phyloP scores from a whole-genome alignment of 495 filamentous ascomycete species.

The Delitschia confertaspora region DNA sequence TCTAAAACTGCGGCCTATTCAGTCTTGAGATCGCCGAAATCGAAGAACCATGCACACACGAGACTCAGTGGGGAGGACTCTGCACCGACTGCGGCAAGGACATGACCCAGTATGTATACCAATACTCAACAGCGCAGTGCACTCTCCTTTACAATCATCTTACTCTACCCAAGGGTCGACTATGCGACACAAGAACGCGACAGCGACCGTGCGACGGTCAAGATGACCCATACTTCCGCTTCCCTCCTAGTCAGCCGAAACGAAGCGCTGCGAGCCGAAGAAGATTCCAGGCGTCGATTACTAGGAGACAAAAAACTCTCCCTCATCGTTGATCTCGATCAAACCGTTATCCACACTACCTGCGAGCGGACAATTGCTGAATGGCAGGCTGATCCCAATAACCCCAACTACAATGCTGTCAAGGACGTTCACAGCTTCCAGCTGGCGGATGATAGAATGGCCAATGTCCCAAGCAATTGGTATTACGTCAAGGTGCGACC shows the following conservation, averaged over 20 bases:
- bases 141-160: background rate
- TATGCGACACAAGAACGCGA: slow-evolving; percentile 53
- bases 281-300: slow-evolving; percentile 74
- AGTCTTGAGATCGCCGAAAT: slow-evolving; percentile 59
- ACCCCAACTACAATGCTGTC: slow-evolving; percentile 85
- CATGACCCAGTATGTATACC: slow-evolving; percentile 65
- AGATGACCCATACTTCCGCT: slow-evolving; percentile 86
- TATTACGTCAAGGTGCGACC: slow-evolving; percentile 99
- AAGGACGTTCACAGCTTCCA: slow-evolving; percentile 83
- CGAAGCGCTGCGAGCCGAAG: slow-evolving; percentile 73
- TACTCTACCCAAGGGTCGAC: slow-evolving; percentile 36
- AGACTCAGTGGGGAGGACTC: slow-evolving; percentile 79
- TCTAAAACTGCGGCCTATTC: slow-evolving; percentile 12
- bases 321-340: slow-evolving; percentile 92
- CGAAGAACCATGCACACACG: slow-evolving; percentile 85
- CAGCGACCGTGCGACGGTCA: slow-evolving; percentile 76
- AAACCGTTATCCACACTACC: slow-evolving; percentile 96
- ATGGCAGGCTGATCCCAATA: slow-evolving; percentile 80
- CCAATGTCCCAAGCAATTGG: slow-evolving; percentile 60
- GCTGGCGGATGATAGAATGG: slow-evolving; percentile 72
- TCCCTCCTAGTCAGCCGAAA: slow-evolving; percentile 53
- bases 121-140: background rate
- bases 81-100: slow-evolving; percentile 93
- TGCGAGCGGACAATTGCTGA: slow-evolving; percentile 94
- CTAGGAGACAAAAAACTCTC: slow-evolving; percentile 73